Evolutionary conservation across 2,329 filamentous ascomycete genomes (phyloP), one percentile per base, ranked within the genome.

Genomic region (Cladobotryum protrusum): DNA sequence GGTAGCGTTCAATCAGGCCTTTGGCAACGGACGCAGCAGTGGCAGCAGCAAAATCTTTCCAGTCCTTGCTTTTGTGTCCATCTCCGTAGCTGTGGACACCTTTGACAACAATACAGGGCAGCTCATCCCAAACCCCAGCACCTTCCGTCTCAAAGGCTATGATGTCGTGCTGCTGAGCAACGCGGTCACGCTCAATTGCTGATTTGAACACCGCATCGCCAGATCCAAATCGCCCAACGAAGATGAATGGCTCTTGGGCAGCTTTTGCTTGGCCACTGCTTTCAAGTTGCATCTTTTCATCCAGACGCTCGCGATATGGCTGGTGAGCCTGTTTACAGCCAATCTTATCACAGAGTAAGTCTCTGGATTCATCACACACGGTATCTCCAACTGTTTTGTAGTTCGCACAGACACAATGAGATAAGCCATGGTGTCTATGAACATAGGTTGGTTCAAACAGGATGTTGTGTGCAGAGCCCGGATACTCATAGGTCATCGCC

Each of bases 181-280:
- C 55, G 0, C 35, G 14, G 41, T 74, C 70, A 11, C 71, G 63
- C 5, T 62, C 50, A 14, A 55, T 40, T 4, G 61, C 66, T 6
- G 65, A 67, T 44, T 68, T 72, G 54, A 75, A 68, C 3, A 74
- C 67, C 7, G 58, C 60, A 39, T 73, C 63, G 13, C 63, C 67
- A 1, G 69, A 71, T 2, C 60, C 70, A 8, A 73, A 60, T 1
- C 53, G 53, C 1, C 71, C 71, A 19, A 72, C 59, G 46, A 69
- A 65, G 0, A 72, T 52, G 60, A 66, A 46, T 64, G 61, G 32
- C 63, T 45, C 3, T 65, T 54, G 47, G 14, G 49, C 48, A 7
- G 40, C 43, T 1, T 48, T 47, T 1, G 11, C 6, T 5, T 29
- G 24, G 11, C 24, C 24, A 8, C 24, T 29, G 11, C 24, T 29